phyloP scores from a whole-genome alignment of 371 early-diverging fungal genomes.

The Apophysomyces ossiformis region DNA sequence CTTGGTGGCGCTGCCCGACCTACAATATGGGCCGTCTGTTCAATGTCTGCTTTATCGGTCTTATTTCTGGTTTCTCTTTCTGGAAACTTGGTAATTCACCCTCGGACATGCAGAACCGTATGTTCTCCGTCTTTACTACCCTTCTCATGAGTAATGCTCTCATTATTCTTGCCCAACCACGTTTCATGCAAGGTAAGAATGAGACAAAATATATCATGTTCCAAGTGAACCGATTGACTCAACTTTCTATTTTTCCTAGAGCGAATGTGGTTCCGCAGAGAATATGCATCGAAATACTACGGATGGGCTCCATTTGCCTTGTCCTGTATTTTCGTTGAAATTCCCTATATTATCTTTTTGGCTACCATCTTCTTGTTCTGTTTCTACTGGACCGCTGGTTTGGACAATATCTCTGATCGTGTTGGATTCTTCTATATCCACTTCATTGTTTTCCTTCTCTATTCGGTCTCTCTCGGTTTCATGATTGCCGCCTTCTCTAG shows the following conservation, averaged over 20 bases:
- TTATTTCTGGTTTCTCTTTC: conserved; percentile 81
- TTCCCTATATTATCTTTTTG: conserved; percentile 64
- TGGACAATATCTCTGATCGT: conserved; percentile 53
- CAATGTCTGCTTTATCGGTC: conserved; percentile 56
- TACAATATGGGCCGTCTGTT: conserved; percentile 72
- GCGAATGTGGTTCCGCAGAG: conserved; percentile 73
- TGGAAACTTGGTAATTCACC: conserved; percentile 61
- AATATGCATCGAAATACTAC: conserved; percentile 74
- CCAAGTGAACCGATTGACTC: background rate
- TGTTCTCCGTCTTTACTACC: conserved; percentile 77
- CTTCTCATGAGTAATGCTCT: conserved; percentile 67
- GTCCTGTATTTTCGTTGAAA: conserved; percentile 60
- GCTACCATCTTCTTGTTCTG: conserved; percentile 64
- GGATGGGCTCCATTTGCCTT: conserved; percentile 70
- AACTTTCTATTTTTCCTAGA: conserved; percentile 29
- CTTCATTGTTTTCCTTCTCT: conserved; percentile 64
- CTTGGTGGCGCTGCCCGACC: conserved; percentile 69
- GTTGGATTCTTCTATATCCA: conserved; percentile 69
- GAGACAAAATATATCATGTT: background rate
- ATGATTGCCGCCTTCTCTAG: conserved; percentile 54
- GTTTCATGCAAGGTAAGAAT: conserved; percentile 57
- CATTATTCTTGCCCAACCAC: conserved; percentile 75
- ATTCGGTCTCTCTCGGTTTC: conserved; percentile 71
- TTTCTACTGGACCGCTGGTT: conserved; percentile 77
- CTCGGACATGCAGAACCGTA: conserved; percentile 70